phyloP scores from a whole-genome alignment of 257 asterid genomes.

The Lithospermum erythrorhizon region DNA sequence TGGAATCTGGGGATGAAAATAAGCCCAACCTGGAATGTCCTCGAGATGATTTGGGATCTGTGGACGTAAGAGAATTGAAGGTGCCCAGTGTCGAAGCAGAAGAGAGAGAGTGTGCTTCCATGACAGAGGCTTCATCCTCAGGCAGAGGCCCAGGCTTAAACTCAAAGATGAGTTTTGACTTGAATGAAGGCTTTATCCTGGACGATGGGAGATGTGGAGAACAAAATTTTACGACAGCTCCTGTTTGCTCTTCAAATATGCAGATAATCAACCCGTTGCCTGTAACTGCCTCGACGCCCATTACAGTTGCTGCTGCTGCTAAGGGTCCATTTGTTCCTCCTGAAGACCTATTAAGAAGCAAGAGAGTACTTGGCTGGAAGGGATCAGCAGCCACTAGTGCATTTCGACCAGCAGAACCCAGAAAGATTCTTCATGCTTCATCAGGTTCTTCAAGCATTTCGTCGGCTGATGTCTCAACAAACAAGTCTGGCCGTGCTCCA shows the following conservation, averaged over 20 bases:
- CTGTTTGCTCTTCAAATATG: conserved; percentile 25
- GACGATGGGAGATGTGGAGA: conserved; percentile 76
- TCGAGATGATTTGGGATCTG: conserved; percentile 16
- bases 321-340: conserved; percentile 38
- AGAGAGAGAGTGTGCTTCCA: conserved; percentile 14
- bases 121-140: conserved; percentile 14
- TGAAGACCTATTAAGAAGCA: conserved; percentile 37
- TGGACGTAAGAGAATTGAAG: conserved; percentile 20
- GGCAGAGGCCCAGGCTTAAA: conserved; percentile 20
- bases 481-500: conserved; percentile 32
- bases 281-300: conserved; percentile 15
- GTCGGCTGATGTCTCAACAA: conserved; percentile 30
- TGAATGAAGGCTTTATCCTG: conserved; percentile 56
- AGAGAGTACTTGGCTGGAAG: conserved; percentile 40
- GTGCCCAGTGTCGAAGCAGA: conserved; percentile 10
- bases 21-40: conserved; percentile 13
- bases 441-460: conserved; percentile 15
- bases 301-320: conserved; percentile 37
- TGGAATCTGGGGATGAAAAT: conserved; percentile 21
- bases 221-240: conserved; percentile 15
- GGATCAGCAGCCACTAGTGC: conserved; percentile 59
- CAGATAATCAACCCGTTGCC: conserved; percentile 17
- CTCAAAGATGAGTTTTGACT: conserved; percentile 53
- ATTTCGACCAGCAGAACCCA: conserved; percentile 49
- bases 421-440: conserved; percentile 29